These are phyloP conservation scores for Erysimum pusillum DNA, from an alignment of 441 rosid genomes.

Conservation along the genomic window DNA sequence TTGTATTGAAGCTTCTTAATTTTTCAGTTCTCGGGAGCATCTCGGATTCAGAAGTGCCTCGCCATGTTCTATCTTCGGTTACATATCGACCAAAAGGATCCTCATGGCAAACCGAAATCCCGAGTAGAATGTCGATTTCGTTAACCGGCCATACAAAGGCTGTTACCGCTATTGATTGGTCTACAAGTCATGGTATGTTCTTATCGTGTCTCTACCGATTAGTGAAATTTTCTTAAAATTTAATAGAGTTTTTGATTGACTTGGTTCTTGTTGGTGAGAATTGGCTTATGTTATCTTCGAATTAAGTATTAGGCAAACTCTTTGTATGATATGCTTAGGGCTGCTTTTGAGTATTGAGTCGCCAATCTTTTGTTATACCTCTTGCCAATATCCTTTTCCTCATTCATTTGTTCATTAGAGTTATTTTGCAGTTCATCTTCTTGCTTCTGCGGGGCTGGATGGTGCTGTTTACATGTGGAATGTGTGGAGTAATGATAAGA, in stretches of 20 bases:
- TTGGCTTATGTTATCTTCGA: too few species aligned
- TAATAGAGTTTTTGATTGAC: too few species aligned
- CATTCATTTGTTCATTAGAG: constrained; percentile 60
- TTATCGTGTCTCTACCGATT: too few species aligned
- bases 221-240: too few species aligned
- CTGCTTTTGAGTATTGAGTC: not conserved
- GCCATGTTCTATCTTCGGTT: constrained; percentile 54
- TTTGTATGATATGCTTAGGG: not conserved
- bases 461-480: constrained; percentile 75
- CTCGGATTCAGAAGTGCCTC: constrained; percentile 55
- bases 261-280: too few species aligned
- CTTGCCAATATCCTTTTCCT: constrained; percentile 43
- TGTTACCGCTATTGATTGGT: constrained; percentile 83
- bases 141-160: constrained; percentile 71
- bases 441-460: constrained; percentile 91
- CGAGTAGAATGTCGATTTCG: constrained; percentile 58
- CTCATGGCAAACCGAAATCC: constrained; percentile 48
- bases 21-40: constrained; percentile 72
- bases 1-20: constrained; percentile 18
- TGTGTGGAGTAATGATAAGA: constrained; percentile 74
- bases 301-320: not conserved
- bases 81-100: constrained; percentile 50
- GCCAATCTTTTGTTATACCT: constrained; percentile 3
- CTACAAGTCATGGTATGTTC: constrained; percentile 69
- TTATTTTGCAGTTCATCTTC: constrained; percentile 84